Conservation (phyloP, 768 basidiomycete genomes). For the Chalciporus pseudorubinellus region DNA sequence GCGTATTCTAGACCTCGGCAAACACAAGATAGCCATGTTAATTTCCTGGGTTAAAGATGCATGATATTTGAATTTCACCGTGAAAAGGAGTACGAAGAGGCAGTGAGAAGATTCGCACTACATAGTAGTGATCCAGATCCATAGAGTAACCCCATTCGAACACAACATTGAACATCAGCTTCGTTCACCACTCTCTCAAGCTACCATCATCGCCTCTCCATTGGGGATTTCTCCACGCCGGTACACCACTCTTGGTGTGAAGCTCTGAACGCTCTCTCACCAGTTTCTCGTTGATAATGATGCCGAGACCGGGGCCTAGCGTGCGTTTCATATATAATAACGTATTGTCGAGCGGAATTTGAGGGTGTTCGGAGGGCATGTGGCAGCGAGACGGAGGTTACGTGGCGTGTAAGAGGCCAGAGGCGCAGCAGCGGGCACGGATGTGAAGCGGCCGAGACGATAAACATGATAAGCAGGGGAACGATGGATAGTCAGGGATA, state of each 20-base stretch:
- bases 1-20: too few species aligned
- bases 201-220: conserved; percentile 57
- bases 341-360: not conserved
- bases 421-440: not conserved
- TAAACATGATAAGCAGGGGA: conserved; percentile 1
- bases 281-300: conserved; percentile 57
- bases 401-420: not conserved
- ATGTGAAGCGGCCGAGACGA: not conserved
- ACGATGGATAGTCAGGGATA: not conserved
- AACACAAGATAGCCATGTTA: too few species aligned
- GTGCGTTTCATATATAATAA: not conserved
- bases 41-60: too few species aligned
- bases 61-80: too few species aligned
- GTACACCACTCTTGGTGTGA: conserved; percentile 15
- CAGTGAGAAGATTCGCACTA: not conserved
- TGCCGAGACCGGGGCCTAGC: conserved; percentile 57
- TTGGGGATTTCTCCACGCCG: conserved; percentile 35
- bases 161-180: too few species aligned
- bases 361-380: not conserved
- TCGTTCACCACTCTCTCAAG: conserved; percentile 51
- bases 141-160: not conserved
- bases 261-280: conserved; percentile 35
- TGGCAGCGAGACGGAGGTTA: not conserved
- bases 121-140: not conserved
- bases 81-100: not conserved